phyloP scores from a whole-genome alignment of 225 moss, liverwort and hornwort genomes.

The Physcomitrium patens region DNA sequence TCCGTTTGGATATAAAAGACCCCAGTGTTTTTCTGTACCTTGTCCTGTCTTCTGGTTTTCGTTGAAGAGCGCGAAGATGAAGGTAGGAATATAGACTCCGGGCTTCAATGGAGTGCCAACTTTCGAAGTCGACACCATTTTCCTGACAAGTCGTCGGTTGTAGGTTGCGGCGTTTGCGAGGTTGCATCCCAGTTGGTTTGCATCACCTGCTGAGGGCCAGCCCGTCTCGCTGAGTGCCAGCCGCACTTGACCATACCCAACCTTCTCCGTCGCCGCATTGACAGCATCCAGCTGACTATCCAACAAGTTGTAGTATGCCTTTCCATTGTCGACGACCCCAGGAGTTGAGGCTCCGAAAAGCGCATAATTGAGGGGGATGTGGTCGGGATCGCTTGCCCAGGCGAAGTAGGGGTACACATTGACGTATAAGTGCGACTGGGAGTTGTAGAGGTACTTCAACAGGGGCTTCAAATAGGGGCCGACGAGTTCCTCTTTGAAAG shows the following conservation, averaged over 20 bases:
- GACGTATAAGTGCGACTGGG: conserved; percentile 76
- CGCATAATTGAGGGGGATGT: conserved; percentile 76
- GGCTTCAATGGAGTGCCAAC: conserved; percentile 75
- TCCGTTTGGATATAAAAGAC: conserved; percentile 70
- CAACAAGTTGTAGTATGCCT: conserved; percentile 69
- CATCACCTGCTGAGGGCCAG: conserved; percentile 79
- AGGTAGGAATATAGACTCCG: conserved; percentile 55
- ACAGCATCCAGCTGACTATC: conserved; percentile 90
- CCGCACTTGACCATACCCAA: conserved; percentile 71
- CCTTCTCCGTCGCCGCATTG: conserved; percentile 62
- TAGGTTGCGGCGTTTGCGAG: conserved; percentile 60
- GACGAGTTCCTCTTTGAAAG: conserved; percentile 51
- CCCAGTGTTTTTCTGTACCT: conserved; percentile 80
- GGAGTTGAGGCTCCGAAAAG: conserved; percentile 65
- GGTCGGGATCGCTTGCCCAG: conserved; percentile 58
- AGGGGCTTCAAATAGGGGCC: conserved; percentile 55
- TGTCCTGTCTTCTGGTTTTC: conserved; percentile 77
- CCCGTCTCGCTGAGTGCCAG: conserved; percentile 88
- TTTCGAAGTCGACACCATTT: conserved; percentile 45
- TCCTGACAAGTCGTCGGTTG: conserved; percentile 69
- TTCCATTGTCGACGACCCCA: conserved; percentile 62
- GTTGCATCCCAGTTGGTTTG: conserved; percentile 59
- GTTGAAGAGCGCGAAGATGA: conserved; percentile 81
- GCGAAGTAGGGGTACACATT: conserved; percentile 93
- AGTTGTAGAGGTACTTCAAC: conserved; percentile 67